Evolutionary conservation across 2,329 filamentous ascomycete genomes (phyloP), one percentile per base, ranked within the genome.

Genomic region (Hypoxylon sp.): DNA sequence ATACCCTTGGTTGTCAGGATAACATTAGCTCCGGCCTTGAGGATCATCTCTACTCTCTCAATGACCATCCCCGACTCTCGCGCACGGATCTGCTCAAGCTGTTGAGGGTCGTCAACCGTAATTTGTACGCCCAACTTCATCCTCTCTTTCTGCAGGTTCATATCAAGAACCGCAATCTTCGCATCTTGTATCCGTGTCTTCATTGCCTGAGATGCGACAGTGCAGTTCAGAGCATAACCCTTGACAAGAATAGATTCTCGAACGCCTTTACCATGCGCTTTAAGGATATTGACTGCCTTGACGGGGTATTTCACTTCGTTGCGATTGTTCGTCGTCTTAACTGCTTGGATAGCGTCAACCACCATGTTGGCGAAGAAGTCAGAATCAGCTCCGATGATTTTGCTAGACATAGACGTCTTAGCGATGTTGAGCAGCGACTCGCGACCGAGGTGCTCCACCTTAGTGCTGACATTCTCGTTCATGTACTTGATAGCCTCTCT

Each of bases 71-170:
- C 94, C 17, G 94, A 89, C 81, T 99, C 96, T 60, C 96, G 90
- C 76, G 96, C 91, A 68, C 96, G 90, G 76, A 99, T 99, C 87
- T 98, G 94, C 85, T 99, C 96, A 55, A 99, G 87, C 82, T 99
- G 96, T 80, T 97, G 91, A 53, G 96, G 96, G 80, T 99, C 96
- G 75, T 99, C 96, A 72, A 99, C 92, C 11, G 96, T 98, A 77
- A 99, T 97, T 82, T 99, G 95, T 67, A 99, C 96, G 73, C 96
- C 96, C 65, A 99, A 86, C 88, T 99, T 98, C 96, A 99, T 98
- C 75, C 95, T 89, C 86, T 98, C 95, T 86, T 99, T 99, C 79
- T 98, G 95, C 77, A 99, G 82, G 83, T 99, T 99, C 89, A 99
- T 98, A 80, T 99, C 96, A 68, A 99, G 83, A 76, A 95, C 91